Conservation (phyloP, 2,329 filamentous ascomycete species). For the Talaromyces sp. region DNA sequence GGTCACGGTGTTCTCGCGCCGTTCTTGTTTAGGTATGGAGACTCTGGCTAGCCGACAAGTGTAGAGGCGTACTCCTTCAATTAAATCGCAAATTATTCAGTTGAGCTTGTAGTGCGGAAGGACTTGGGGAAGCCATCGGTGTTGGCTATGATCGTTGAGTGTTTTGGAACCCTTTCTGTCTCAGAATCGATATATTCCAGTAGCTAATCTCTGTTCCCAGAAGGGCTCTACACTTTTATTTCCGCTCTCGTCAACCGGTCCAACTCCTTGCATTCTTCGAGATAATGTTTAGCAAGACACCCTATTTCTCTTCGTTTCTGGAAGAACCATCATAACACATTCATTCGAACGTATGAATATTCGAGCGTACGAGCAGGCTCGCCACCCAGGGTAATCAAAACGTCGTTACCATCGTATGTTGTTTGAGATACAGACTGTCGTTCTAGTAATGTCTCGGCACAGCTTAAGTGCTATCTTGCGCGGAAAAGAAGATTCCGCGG, state of each 20-base stretch:
- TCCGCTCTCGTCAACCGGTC: background rate
- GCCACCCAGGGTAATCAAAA: no score
- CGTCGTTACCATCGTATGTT: no score
- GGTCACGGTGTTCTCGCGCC: conserved; percentile 46
- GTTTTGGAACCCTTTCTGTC: background rate
- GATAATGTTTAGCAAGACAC: no score
- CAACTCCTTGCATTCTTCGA: no score
- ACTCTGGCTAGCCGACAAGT: conserved; percentile 30
- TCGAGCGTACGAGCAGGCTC: no score
- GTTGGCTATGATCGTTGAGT: conserved; percentile 26
- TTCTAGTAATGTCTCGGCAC: no score
- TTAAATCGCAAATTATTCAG: conserved; percentile 33
- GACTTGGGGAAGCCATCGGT: conserved; percentile 21
- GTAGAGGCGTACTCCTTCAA: conserved; percentile 29
- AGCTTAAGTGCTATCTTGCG: no score
- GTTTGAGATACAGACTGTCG: no score
- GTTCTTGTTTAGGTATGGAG: conserved; percentile 43
- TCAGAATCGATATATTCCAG: background rate
- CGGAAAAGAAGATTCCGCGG: no score
- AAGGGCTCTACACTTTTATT: conserved; percentile 12
- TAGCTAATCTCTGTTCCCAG: background rate
- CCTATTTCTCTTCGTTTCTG: no score
- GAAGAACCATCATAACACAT: no score
- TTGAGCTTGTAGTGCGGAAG: conserved; percentile 33
- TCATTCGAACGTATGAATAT: no score